These are phyloP conservation scores for Sphagnum magellanicum DNA, from an alignment of 228 moss, liverwort and hornwort genomes.

Conservation along the genomic window DNA sequence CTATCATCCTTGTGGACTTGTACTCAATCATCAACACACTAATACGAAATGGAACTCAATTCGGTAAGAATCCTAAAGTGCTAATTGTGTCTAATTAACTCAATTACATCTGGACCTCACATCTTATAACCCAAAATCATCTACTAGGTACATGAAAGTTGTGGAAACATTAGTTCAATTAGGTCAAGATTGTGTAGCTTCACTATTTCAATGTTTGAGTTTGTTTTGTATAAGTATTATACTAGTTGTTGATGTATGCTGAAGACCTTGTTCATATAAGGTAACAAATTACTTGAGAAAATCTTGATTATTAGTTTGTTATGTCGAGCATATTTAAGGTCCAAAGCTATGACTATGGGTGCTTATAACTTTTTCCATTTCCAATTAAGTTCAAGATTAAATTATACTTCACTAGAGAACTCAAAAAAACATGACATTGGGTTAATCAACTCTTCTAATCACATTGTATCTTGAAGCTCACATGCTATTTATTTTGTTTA, in stretches of 20 bases:
- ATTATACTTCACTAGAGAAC: neutral
- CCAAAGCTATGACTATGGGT: neutral
- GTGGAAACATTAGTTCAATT: too few relatives aligned
- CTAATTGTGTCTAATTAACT: neutral
- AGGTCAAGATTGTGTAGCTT: too few relatives aligned
- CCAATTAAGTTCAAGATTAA: neutral
- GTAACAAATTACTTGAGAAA: too few relatives aligned
- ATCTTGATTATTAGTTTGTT: neutral
- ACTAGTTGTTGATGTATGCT: too few relatives aligned
- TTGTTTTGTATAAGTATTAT: too few relatives aligned
- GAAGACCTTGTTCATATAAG: too few relatives aligned
- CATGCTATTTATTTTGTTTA: neutral
- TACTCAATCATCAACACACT: slow-evolving; percentile 12
- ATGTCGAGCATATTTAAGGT: neutral
- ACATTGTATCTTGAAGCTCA: neutral
- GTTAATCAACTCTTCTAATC: neutral
- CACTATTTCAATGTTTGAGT: too few relatives aligned
- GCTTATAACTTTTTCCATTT: neutral
- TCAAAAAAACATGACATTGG: neutral
- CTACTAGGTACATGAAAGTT: too few relatives aligned
- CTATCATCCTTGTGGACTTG: slow-evolving; percentile 22
- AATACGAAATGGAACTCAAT: slow-evolving; percentile 4
- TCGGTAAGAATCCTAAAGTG: slow-evolving; percentile 12
- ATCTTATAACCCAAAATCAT: too few relatives aligned
- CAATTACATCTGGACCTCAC: too few relatives aligned